Evolutionary conservation across 345 rosid species (phyloP), one percentile per base, ranked within the genome.

Genomic region (Lepidium didymum): DNA sequence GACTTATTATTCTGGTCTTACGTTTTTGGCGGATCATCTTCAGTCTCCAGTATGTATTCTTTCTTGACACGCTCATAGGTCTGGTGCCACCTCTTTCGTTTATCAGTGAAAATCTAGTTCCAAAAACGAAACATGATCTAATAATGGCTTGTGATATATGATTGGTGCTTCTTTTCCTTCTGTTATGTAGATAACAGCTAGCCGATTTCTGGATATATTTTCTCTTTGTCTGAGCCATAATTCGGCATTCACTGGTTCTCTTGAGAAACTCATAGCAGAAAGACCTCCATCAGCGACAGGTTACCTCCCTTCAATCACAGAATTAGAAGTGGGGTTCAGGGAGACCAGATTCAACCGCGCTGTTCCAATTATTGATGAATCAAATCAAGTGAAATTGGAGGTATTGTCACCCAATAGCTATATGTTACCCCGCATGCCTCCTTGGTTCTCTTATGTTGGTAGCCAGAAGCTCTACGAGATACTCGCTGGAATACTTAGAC

Each of bases 1-100:
- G 61, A 69, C 86, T 60, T 94, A 91, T 61, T 88, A 82, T 80
- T 87, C 92, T 60, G 97, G 99, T 62, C 97, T 97, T 69, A 84
- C 59, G 29, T 82, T 84, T 78, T 51, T 91, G 71, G 62, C 82
- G 58, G 83, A 83, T 76, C 87, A 81, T 62, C 92, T 94, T 62
- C 92, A 81, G 52, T 91, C 95, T 73, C 97, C 95, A 27, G 97
- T 94, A 89, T 56, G 98, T 84, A 49, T 62, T 59, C 70, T 75
- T 68, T 69, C 60, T 55, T 61, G 54, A 21, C 51, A 61, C 10
- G n/a, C 62, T 74, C 55, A 53, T 62, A 75, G 56, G 69, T 79
- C 38, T 66, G 68, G 50, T 62, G 45, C 34, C 7, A 13, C 25
- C 38, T 59, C 63, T 59, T 68, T 58, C 42, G 54, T 60, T 14